Conservation (phyloP, 148 eudicot species). For the Camellia sinensis region DNA sequence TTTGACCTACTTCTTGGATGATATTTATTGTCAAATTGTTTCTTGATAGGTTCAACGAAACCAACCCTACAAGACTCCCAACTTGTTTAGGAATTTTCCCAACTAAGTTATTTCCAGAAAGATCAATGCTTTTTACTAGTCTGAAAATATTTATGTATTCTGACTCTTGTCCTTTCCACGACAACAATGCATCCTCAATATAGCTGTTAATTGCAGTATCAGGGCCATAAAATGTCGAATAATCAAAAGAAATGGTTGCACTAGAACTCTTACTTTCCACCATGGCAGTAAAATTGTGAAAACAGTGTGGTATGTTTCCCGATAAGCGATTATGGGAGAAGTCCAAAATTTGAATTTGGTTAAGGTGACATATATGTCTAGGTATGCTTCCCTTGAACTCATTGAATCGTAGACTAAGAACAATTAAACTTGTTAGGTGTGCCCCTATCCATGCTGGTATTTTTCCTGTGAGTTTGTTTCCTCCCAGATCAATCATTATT, state of each 20-base stretch:
- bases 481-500: background rate
- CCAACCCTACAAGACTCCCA: constrained; percentile 12
- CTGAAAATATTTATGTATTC: background rate
- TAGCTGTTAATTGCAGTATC: too few relatives aligned
- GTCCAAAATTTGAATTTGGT: constrained; percentile 10
- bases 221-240: background rate
- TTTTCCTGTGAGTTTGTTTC: constrained; percentile 9
- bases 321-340: constrained; percentile 18
- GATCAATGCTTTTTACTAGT: constrained; percentile 23
- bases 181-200: constrained; percentile 5
- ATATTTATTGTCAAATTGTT: constrained; percentile 22
- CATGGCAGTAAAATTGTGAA: constrained; percentile 3
- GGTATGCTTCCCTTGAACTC: constrained; percentile 16
- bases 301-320: constrained; percentile 16
- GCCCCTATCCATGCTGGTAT: constrained; percentile 19
- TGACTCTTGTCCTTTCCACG: constrained; percentile 17
- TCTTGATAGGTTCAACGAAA: constrained; percentile 29
- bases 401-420: constrained; percentile 19
- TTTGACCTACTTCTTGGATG: constrained; percentile 6
- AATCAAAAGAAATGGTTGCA: background rate
- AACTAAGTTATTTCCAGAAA: constrained; percentile 21
- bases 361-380: background rate
- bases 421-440: background rate
- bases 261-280: background rate
- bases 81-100: constrained; percentile 22